Evolutionary conservation across 495 filamentous ascomycete species (phyloP), one percentile per base, ranked within the genome.

Genomic region (Rostrohypoxylon terebratum): DNA sequence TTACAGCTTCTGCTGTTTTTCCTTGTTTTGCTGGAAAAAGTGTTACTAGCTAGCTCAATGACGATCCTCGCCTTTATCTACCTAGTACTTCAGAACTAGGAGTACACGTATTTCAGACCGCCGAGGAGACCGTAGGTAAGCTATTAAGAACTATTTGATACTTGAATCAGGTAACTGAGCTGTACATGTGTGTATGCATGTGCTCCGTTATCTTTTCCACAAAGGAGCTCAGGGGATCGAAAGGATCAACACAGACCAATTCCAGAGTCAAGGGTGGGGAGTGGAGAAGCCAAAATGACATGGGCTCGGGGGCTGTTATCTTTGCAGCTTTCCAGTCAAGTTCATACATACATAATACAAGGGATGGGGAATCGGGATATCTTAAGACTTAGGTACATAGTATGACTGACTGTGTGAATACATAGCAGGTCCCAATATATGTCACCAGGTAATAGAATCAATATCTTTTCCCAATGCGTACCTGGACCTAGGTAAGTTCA

Each of bases 201-300:
- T 57, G 36, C 40, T 60, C 23, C 47, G 42, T 48, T 48, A 62
- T 51, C 42, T 48, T 36, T 31, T 38, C 23, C 8, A 50, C 11
- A 21, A 7, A 48, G 14, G 13, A 18, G 45, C n/a, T 4, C 3
- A 48, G 14, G 13, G 34, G 47, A 61, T 21, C 54, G 57, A 48
- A 68, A 60, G 25, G 57, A 68, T 68, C 65, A 36, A 68, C 65
- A 40, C 44, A 55, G 33, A n/a, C 45, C 13, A 55, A 8, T 9
- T 38, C 50, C 28, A 9, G 42, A 40, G 36, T 59, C 53, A 48
- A 36, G 47, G 11, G 42, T 36, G 31, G 14, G 14, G 18, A 18
- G 42, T 44, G 45, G 57, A 59, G 55, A 42, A 53, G 20, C 6
- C 14, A 50, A 40, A 47, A 38, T 25, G 48, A 48, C 58, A 61